A percentile compares a stretch with the other conserved stretches of the same genome.
Evolutionary conservation across 805 yeast species (phyloP).

Genomic region (Kurtzmaniella fragi): DNA sequence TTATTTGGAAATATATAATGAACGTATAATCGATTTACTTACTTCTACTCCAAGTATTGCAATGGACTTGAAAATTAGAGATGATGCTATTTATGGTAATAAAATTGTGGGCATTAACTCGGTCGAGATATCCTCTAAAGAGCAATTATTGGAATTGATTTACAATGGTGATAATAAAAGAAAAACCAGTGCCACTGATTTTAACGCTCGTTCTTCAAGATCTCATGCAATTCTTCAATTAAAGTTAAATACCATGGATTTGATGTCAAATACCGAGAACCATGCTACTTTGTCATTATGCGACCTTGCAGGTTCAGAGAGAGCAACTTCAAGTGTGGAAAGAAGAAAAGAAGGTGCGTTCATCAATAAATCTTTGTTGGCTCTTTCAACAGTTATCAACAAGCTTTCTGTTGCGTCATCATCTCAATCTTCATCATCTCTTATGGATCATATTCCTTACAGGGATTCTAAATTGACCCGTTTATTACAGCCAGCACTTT

Average conservation of each 20-base stretch:
- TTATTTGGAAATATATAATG: slow-evolving; percentile 84
- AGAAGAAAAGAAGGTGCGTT: slow-evolving; percentile 91
- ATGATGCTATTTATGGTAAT: slow-evolving; percentile 68
- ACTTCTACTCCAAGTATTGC: slow-evolving; percentile 14
- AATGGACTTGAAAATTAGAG: slow-evolving; percentile 68
- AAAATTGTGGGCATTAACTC: slow-evolving; percentile 71
- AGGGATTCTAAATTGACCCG: slow-evolving; percentile 91
- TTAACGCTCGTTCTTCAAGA: slow-evolving; percentile 79
- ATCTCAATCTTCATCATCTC: slow-evolving; percentile 15
- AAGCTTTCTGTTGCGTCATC: slow-evolving; percentile 48
- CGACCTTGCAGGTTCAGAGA: slow-evolving; percentile 96
- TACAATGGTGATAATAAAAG: slow-evolving; percentile 68
- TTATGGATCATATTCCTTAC: slow-evolving; percentile 74
- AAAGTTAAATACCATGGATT: slow-evolving; percentile 44
- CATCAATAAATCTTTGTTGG: slow-evolving; percentile 85
- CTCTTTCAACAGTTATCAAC: slow-evolving; percentile 89
- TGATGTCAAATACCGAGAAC: slow-evolving; percentile 32
- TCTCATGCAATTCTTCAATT: slow-evolving; percentile 87
- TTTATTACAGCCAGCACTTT: slow-evolving; percentile 83
- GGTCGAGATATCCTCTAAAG: slow-evolving; percentile 48
- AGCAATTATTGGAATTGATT: slow-evolving; percentile 58
- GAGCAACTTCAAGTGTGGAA: slow-evolving; percentile 67
- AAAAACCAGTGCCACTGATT: slow-evolving; percentile 85
- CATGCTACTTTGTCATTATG: slow-evolving; percentile 74
- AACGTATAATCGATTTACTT: slow-evolving; percentile 74